Evolutionary conservation across 352 stramenopile species (phyloP), one percentile per base, ranked within the genome.

Genomic region (Pythium phragmitis): DNA sequence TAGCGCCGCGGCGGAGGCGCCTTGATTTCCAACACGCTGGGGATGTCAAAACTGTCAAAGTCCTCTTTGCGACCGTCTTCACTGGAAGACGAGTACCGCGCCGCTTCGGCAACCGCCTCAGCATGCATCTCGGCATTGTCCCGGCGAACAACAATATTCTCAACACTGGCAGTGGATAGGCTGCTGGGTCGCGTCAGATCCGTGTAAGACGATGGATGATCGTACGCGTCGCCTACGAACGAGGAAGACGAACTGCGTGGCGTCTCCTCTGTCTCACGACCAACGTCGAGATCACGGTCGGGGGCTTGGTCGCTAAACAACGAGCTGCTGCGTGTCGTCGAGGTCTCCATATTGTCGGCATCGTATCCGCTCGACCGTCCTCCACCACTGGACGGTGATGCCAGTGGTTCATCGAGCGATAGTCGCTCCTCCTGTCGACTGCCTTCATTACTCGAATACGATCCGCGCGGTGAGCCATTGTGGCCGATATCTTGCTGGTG

Each of bases 71-170:
- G 2, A 51, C 41, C 5, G 7, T 50, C 49, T 36, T 69, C 63
- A 46, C 55, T 69, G 2, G 63, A 69, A 17, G 63, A 69, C 14
- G 63, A 69, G 43, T 69, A 69, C 0, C 57, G 63, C n/a, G 63
- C 55, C 1, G 63, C 63, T 28, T 65, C 56, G 7, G 63, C 63
- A 7, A 69, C 57, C 4, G 63, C 63, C 43, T 55, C 56, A 4
- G 63, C 63, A 36, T 65, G 55, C n/a, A 39, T 46, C 4, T 61
- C 54, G n/a, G 62, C 53, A 26, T 68, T 49, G 13, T 68, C 62
- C 14, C 53, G 54, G 34, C 61, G 47, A 3, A 69, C 63, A 30
- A 54, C n/a, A 33, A 56, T 11, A 14, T 13, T 69, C 21, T 69
- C 54, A 8, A 23, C 36, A 37, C 57, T 41, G n/a, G 39, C 57